Percentiles rank a stretch among this genome's conserved stretches.
These are phyloP conservation scores for Gynandropsis gynandra DNA, from an alignment of 345 rosid genomes.

Conservation along the genomic window DNA sequence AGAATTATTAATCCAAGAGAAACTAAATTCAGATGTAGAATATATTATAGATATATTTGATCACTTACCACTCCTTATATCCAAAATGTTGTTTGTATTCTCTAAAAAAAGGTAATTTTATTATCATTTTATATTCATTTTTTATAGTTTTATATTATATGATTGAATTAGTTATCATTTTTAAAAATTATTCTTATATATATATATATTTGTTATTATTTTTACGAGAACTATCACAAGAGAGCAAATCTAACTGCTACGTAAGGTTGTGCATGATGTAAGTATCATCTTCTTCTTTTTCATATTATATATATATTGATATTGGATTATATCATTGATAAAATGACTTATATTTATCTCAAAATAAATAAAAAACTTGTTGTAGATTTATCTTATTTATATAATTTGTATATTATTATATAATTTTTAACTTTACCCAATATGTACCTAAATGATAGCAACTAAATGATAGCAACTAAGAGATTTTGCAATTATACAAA, in stretches of 20 bases:
- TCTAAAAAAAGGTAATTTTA: conserved; percentile 52
- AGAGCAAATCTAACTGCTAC: conserved; percentile 55
- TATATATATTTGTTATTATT: conserved; percentile 4
- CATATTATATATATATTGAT: too few species aligned
- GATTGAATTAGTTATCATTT: not conserved
- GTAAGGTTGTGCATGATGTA: conserved; percentile 80
- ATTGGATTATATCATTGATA: too few species aligned
- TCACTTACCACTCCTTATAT: conserved; percentile 89
- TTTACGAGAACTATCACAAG: conserved; percentile 42
- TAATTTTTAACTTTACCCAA: too few species aligned
- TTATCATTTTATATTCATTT: not conserved
- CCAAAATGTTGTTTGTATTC: conserved; percentile 61
- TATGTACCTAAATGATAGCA: too few species aligned
- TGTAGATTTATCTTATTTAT: too few species aligned
- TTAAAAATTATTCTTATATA: not conserved
- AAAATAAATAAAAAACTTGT: too few species aligned
- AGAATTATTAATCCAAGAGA: conserved; percentile 49
- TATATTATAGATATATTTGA: conserved; percentile 69
- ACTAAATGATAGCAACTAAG: too few species aligned
- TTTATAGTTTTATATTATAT: too few species aligned
- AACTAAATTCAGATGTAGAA: conserved; percentile 45
- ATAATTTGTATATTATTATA: too few species aligned
- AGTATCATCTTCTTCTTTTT: too few species aligned
- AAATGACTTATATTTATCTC: too few species aligned
- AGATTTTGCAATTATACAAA: too few species aligned